Conservation (phyloP, 2,329 filamentous ascomycete genomes). For the Aureobasidium vineae region DNA sequence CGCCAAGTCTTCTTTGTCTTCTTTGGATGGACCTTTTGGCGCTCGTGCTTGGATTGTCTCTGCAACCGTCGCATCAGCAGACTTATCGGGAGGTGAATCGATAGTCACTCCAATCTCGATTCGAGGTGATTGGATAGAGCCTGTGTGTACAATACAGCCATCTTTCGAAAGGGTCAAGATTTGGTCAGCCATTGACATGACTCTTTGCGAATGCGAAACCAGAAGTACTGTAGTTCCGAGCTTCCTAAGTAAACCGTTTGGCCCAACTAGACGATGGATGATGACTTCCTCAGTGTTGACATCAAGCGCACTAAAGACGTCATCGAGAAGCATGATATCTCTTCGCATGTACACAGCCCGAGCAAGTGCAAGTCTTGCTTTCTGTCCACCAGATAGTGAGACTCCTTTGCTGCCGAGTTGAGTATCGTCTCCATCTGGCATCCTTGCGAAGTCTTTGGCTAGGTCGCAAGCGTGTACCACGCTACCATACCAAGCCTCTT, state of each 20-base stretch:
- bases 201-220: background rate
- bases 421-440: conserved; percentile 47
- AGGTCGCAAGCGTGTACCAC: conserved; percentile 41
- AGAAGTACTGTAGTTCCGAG: background rate
- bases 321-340: conserved; percentile 73
- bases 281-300: conserved; percentile 35
- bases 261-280: background rate
- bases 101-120: background rate
- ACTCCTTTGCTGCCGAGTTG: conserved; percentile 54
- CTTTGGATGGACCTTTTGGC: background rate
- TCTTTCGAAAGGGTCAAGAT: background rate
- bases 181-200: background rate
- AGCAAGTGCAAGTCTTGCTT: conserved; percentile 60
- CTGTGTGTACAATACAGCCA: background rate
- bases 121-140: background rate
- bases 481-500: conserved; percentile 38
- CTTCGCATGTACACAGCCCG: conserved; percentile 76
- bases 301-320: conserved; percentile 76
- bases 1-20: background rate
- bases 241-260: background rate
- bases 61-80: background rate
- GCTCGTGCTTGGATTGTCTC: background rate
- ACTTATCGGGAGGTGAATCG: background rate
- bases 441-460: conserved; percentile 43
- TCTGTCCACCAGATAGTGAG: conserved; percentile 54